phyloP scores from a whole-genome alignment of 805 yeast species.

The Dipodascus albidus region DNA sequence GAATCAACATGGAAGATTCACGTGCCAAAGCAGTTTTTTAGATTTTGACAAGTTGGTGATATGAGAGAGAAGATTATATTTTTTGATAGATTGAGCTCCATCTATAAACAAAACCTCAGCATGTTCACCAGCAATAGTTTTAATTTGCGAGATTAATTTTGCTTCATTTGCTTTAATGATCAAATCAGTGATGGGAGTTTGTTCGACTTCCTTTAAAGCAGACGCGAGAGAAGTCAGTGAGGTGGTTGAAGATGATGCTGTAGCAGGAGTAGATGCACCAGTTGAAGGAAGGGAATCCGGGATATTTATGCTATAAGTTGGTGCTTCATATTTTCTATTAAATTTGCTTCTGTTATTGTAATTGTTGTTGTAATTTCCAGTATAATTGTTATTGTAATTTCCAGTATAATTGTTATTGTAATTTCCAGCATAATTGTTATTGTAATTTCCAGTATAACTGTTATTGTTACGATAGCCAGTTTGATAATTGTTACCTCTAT shows the following conservation, averaged over 20 bases:
- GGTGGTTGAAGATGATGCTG: conserved; percentile 43
- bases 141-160: conserved; percentile 41
- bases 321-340: neutral
- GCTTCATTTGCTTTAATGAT: conserved; percentile 42
- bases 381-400: neutral
- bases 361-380: neutral
- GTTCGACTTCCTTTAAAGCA: conserved; percentile 54
- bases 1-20: conserved; percentile 61
- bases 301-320: neutral
- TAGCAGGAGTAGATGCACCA: conserved; percentile 20
- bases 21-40: conserved; percentile 64
- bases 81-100: conserved; percentile 39
- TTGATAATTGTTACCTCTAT: conserved; percentile 2
- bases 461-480: neutral
- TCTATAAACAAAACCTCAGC: conserved; percentile 36
- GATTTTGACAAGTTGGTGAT: conserved; percentile 56
- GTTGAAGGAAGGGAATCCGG: conserved; percentile 6
- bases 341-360: neutral
- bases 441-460: neutral
- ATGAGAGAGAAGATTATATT: conserved; percentile 57
- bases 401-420: neutral
- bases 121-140: conserved; percentile 42
- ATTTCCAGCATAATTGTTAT: neutral
- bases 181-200: conserved; percentile 55
- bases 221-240: conserved; percentile 64